phyloP scores from a whole-genome alignment of 148 eudicot species.

The Talinum fruticosum region DNA sequence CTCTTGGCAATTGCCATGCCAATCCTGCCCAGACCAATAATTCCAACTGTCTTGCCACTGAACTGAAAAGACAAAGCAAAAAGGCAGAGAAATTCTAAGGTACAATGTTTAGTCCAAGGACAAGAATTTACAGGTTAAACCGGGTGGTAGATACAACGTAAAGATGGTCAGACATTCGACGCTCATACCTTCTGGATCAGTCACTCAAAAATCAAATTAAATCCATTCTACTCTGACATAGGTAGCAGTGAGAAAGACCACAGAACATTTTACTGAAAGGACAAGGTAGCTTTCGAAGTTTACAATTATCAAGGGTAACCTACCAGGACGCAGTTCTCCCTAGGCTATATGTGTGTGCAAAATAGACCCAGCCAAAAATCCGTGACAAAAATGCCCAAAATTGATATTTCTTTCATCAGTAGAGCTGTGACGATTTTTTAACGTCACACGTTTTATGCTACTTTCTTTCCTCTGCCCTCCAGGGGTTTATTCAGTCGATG shows the following conservation, averaged over 20 bases:
- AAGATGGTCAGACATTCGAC: neutral
- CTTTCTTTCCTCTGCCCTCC: neutral
- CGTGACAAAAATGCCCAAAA: too few relatives aligned
- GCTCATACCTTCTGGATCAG: neutral
- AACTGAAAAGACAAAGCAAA: conserved; percentile 43
- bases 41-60: conserved; percentile 81
- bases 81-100: neutral
- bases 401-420: neutral
- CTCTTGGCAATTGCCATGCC: conserved; percentile 76
- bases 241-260: too few relatives aligned
- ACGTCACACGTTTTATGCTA: neutral
- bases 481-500: too few relatives aligned
- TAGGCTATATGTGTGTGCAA: too few relatives aligned
- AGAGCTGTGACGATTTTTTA: neutral
- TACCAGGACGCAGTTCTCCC: too few relatives aligned
- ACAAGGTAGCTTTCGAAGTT: too few relatives aligned
- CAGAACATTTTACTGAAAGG: too few relatives aligned
- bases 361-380: too few relatives aligned
- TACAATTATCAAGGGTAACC: too few relatives aligned
- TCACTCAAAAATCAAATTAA: neutral
- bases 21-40: conserved; percentile 82
- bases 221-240: neutral
- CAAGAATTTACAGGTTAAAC: neutral
- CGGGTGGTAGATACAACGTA: neutral
- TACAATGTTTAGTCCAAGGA: neutral